Evolutionary conservation across 306 rosid genomes (phyloP), one percentile per base, ranked within the genome.

Genomic region (Cyamopsis tetragonoloba): DNA sequence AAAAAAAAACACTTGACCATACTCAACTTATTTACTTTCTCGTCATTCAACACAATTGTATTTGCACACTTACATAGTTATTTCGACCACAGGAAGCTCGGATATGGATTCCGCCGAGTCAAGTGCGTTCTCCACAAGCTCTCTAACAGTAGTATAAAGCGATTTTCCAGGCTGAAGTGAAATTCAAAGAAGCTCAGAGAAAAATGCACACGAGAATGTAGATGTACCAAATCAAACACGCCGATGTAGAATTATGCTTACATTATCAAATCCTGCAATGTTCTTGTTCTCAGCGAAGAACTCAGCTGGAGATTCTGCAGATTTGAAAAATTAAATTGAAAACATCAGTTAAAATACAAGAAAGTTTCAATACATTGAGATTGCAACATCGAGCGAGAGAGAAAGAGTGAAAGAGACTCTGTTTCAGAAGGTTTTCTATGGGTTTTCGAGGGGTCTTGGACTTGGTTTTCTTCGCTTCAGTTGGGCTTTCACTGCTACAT

Each of bases 231-330:
- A 65, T 57, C 65, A 19, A 59, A 44, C 58, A 70, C 49, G 12
- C 30, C 2, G 15, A 5, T 19, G 2, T 2, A 43, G 18, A 55
- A 71, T 20, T 30, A 35, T 6, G 28, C 79, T 74, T 67, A 89
- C 98, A 67, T 89, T 89, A 62, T 92, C 98, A 75, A 92, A 92
- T 31, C 98, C 96, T 44, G 98, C 98, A 35, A 92, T 92, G 66
- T 92, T 89, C 83, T 92, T 92, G 80, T 92, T 92, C 85, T 92
- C 96, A 0, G 96, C 98, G 50, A 92, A 89, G 78, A 89, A 92
- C 69, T 92, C 96, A 11, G 98, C 98, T 2, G 96, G 98, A 42
- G 98, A 92, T 75, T 92, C 96, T 92, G 69, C 79, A 66, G 64
- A 70, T 17, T 50, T 3, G 32, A 51, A 26, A 48, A 61, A 23